Conservation (phyloP, 805 yeast genomes). For the Yarrowia alimentaria region DNA sequence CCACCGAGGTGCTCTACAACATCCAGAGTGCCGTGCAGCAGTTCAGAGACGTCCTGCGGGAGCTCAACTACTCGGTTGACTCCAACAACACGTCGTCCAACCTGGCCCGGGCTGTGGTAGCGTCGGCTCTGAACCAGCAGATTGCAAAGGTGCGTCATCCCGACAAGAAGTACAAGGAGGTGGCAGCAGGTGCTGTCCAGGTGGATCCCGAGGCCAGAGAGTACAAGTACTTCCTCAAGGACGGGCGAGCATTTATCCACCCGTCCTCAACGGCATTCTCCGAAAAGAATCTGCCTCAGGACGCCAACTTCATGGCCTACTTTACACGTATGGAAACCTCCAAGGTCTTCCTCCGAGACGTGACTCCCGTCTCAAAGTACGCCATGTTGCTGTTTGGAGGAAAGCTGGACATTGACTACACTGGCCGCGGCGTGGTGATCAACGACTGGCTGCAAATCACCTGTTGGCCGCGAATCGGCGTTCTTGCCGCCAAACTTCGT, state of each 20-base stretch:
- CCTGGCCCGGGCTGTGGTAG: constrained; percentile 63
- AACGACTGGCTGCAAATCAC: constrained; percentile 88
- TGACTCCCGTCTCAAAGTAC: constrained; percentile 75
- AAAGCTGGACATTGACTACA: constrained; percentile 48
- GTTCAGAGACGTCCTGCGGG: constrained; percentile 59
- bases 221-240: constrained; percentile 68
- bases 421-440: constrained; percentile 75
- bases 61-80: constrained; percentile 43
- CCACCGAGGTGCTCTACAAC: constrained; percentile 65
- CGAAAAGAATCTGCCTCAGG: constrained; percentile 42
- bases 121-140: constrained; percentile 82
- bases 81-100: constrained; percentile 51
- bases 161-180: constrained; percentile 67
- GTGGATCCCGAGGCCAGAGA: constrained; percentile 77
- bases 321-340: constrained; percentile 56
- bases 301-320: constrained; percentile 57
- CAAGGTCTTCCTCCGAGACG: constrained; percentile 66
- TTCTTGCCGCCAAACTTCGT: constrained; percentile 70
- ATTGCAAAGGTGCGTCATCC: constrained; percentile 80
- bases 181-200: constrained; percentile 76
- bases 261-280: constrained; percentile 79
- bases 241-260: constrained; percentile 70
- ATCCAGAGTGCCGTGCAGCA: constrained; percentile 70
- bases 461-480: constrained; percentile 94
- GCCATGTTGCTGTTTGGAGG: constrained; percentile 78